These are phyloP conservation scores for Naematelia aurantialba DNA, from an alignment of 768 basidiomycete genomes.

Conservation along the genomic window DNA sequence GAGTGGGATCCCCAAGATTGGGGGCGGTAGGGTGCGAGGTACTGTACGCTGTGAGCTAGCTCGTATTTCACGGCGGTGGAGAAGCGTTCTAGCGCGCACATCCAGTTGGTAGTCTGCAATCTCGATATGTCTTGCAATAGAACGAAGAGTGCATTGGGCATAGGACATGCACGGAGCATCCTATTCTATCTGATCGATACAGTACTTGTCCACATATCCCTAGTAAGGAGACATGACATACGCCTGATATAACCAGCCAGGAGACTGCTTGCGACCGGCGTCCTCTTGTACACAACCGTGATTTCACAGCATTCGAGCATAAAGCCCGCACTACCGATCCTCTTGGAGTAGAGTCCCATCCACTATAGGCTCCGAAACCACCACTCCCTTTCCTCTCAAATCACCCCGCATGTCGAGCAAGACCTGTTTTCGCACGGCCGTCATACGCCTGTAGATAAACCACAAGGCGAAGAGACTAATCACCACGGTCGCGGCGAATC, in stretches of 20 bases:
- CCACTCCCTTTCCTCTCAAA: conserved; percentile 10
- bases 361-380: not conserved
- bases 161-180: too few species aligned
- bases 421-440: conserved; percentile 49
- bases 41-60: not conserved
- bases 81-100: too few species aligned
- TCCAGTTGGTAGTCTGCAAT: too few species aligned
- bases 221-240: too few species aligned
- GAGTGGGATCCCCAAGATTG: conserved; percentile 34
- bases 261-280: too few species aligned
- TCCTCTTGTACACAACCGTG: too few species aligned
- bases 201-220: too few species aligned
- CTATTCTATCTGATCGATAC: too few species aligned
- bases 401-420: conserved; percentile 38
- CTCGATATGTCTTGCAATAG: too few species aligned
- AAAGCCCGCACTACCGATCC: not conserved
- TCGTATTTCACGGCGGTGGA: not conserved
- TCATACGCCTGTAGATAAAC: conserved; percentile 71
- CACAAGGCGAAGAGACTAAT: conserved; percentile 60
- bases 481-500: conserved; percentile 61
- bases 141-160: too few species aligned
- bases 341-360: not conserved
- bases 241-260: too few species aligned
- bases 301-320: not conserved
- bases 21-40: conserved; percentile 19